Evolutionary conservation across 257 asterid genomes (phyloP).

Genomic region (Ehretia macrophylla): DNA sequence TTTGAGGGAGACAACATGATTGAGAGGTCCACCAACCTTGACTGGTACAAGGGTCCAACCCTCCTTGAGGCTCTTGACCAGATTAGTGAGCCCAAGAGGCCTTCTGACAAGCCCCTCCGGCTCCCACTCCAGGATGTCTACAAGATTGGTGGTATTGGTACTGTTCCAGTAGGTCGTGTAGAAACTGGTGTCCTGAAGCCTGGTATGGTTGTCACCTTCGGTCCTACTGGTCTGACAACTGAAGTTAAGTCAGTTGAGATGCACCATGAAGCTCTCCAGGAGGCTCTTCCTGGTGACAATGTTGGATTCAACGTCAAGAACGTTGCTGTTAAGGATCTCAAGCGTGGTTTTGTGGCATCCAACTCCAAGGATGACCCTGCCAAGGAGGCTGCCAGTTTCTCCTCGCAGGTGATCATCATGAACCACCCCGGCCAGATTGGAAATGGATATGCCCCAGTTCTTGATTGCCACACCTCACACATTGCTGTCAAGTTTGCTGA

Average conservation of each 20-base stretch:
- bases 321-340: constrained; percentile 60
- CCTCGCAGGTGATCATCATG: constrained; percentile 65
- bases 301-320: constrained; percentile 63
- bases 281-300: constrained; percentile 45
- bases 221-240: constrained; percentile 17
- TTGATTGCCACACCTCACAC: constrained; percentile 64
- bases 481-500: constrained; percentile 62
- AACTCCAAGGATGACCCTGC: constrained; percentile 68
- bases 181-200: constrained; percentile 21
- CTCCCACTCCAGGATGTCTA: constrained; percentile 53
- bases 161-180: constrained; percentile 43
- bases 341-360: constrained; percentile 58
- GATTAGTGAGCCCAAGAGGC: constrained; percentile 38
- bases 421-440: constrained; percentile 74
- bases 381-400: constrained; percentile 49
- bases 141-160: constrained; percentile 48
- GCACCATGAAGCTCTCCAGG: constrained; percentile 43
- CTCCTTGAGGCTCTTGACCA: constrained; percentile 52
- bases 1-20: constrained; percentile 47
- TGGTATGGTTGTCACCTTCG: constrained; percentile 19
- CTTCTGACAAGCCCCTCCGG: constrained; percentile 50
- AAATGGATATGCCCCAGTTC: constrained; percentile 65
- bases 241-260: constrained; percentile 39
- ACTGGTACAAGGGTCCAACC: constrained; percentile 69
- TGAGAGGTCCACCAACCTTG: constrained; percentile 43